Evolutionary conservation across 1,284 basidiomycete genomes (phyloP), one percentile per base, ranked within the genome.

Genomic region (Moniliophthora roreri): DNA sequence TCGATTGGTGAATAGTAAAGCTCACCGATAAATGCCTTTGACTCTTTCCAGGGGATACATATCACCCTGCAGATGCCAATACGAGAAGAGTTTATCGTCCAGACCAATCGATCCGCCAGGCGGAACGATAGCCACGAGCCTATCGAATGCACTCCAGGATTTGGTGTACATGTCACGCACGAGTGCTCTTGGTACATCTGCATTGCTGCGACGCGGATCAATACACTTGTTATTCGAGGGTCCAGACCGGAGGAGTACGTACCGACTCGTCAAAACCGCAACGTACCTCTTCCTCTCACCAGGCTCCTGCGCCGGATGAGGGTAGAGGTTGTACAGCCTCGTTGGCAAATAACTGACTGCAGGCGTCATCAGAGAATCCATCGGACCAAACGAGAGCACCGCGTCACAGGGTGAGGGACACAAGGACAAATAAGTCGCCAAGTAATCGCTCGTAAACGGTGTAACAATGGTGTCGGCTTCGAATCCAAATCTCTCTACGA

Each of bases 161-260:
- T 93, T 93, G 39, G 89, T 91, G 66, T 93, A 93, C 85, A 92
- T 87, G 62, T 93, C 90, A 53, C 90, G 82, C 21, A 91, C 87
- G 24, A 93, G 78, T 1, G 88, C 86, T 42, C 91, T 81, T 7
- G 89, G 89, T n/a, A 91, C 84, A 61, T 91, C 91, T 8, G 87
- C 88, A 63, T 91, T 91, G 65, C 88, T 86, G 60, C n/a, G 53
- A 26, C 11, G 41, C 26, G 20, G 34, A 44, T 45, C 44, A 50
- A 15, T 21, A 38, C 50, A 50, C 37, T 18, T 41, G n/a, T n/a
- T n/a, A n/a, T 50, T 16, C 49, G 42, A 20, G 39, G 18, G 37
- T 23, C 36, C 18, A 24, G 41, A 18, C 47, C 40, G 18, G 8
- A 38, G n/a, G 35, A 20, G 28, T 18, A 66, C 74, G n/a, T 61